Evolutionary conservation across 2,329 filamentous ascomycete species (phyloP).

Genomic region (Escovopsis sp.): DNA sequence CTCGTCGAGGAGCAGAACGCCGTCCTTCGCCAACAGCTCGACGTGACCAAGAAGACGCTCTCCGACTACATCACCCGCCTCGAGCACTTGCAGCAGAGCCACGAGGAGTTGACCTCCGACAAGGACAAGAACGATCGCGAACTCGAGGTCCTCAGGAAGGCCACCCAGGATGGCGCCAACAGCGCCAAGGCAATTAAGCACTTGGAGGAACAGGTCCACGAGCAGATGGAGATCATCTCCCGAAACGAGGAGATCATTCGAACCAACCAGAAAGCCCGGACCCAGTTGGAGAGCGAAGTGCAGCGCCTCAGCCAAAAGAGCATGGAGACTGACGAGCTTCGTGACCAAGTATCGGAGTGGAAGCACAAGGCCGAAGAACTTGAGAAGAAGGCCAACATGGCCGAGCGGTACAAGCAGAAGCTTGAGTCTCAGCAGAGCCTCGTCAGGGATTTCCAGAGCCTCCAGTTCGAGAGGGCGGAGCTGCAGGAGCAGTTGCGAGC

Average conservation of each 20-base stretch:
- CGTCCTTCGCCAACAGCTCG: slow-evolving; percentile 34
- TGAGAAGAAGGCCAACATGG: slow-evolving; percentile 47
- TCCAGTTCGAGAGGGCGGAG: slow-evolving; percentile 40
- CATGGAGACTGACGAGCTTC: slow-evolving; percentile 34
- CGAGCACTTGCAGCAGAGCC: slow-evolving; percentile 43
- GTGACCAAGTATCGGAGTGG: slow-evolving; percentile 46
- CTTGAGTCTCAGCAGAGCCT: slow-evolving; percentile 41
- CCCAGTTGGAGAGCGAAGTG: slow-evolving; percentile 45
- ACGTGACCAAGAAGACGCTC: slow-evolving; percentile 39
- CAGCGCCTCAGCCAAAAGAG: slow-evolving; percentile 30
- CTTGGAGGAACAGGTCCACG: slow-evolving; percentile 42
- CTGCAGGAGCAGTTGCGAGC: slow-evolving; percentile 31
- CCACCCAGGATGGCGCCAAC: slow-evolving; percentile 37
- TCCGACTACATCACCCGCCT: slow-evolving; percentile 45
- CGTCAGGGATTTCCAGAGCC: slow-evolving; percentile 39
- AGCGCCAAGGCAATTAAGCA: slow-evolving; percentile 37
- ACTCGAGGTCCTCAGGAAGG: slow-evolving; percentile 33
- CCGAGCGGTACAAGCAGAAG: slow-evolving; percentile 48
- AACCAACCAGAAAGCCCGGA: slow-evolving; percentile 20
- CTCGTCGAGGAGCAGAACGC: slow-evolving; percentile 42
- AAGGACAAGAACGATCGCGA: slow-evolving; percentile 43
- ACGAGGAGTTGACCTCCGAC: slow-evolving; percentile 52
- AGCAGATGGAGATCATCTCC: slow-evolving; percentile 59
- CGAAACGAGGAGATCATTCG: slow-evolving; percentile 42
- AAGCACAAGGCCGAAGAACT: slow-evolving; percentile 44